phyloP scores from a whole-genome alignment of 2,329 filamentous ascomycete genomes.

The Hysterium pulicare region DNA sequence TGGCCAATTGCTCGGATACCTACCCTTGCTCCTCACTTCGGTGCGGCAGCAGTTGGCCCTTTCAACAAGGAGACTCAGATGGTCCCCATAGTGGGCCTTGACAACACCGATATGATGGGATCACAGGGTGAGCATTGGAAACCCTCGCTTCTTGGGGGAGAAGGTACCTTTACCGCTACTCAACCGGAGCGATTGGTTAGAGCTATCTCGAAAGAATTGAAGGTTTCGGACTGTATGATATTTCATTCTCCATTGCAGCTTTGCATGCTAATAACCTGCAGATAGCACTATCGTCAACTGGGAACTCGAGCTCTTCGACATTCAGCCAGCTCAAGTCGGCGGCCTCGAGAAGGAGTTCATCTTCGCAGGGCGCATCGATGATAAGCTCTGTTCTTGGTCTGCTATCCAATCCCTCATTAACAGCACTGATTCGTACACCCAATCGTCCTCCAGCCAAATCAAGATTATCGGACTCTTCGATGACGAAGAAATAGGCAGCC shows the following conservation, averaged over 20 bases:
- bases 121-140: slow-evolving; percentile 31
- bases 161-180: slow-evolving; percentile 71
- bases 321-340: slow-evolving; percentile 76
- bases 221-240: slow-evolving; percentile 58
- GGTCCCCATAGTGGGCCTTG: slow-evolving; percentile 88
- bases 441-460: slow-evolving; percentile 62
- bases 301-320: slow-evolving; percentile 94
- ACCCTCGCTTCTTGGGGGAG: slow-evolving; percentile 52
- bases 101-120: slow-evolving; percentile 59
- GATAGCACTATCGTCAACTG: slow-evolving; percentile 80
- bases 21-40: slow-evolving; percentile 91
- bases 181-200: slow-evolving; percentile 84
- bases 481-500: slow-evolving; percentile 91
- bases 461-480: slow-evolving; percentile 95
- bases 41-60: slow-evolving; percentile 61
- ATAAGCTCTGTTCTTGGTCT: slow-evolving; percentile 95
- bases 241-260: neutral
- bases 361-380: slow-evolving; percentile 91
- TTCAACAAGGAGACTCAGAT: slow-evolving; percentile 90
- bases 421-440: slow-evolving; percentile 52
- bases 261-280: slow-evolving; percentile 14
- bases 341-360: slow-evolving; percentile 92
- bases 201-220: slow-evolving; percentile 75
- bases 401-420: slow-evolving; percentile 80
- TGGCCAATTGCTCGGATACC: slow-evolving; percentile 92